phyloP scores from a whole-genome alignment of 768 basidiomycete genomes.

The Boletus coccyginus region DNA sequence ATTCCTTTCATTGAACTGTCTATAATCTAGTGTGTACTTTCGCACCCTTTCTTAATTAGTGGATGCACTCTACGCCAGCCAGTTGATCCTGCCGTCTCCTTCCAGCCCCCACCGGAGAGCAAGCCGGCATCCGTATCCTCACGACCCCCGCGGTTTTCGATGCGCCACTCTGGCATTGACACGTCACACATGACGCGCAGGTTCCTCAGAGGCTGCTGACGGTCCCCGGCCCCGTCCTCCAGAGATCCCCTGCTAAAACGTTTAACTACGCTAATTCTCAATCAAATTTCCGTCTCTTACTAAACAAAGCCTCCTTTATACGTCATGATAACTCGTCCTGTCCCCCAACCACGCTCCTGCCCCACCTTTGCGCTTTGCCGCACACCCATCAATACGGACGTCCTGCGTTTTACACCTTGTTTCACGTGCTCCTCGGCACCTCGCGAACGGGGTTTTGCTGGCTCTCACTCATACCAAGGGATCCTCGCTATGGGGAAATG shows the following conservation, averaged over 20 bases:
- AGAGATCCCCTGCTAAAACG: slow-evolving; percentile 28
- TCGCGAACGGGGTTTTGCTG: slow-evolving; percentile 16
- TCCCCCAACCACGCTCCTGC: slow-evolving; percentile 2
- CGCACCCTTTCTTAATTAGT: background rate
- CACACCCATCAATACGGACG: background rate
- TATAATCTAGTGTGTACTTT: background rate
- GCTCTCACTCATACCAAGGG: slow-evolving; percentile 3
- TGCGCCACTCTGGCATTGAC: background rate
- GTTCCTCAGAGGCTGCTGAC: background rate
- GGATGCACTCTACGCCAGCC: background rate
- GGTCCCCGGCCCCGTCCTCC: slow-evolving; percentile 13
- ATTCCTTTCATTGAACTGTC: background rate
- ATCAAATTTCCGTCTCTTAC: slow-evolving; percentile 26
- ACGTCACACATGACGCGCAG: background rate
- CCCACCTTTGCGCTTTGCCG: slow-evolving; percentile 1
- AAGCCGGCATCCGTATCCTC: background rate
- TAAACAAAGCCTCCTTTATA: slow-evolving; percentile 7
- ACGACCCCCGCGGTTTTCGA: background rate
- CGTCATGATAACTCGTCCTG: slow-evolving; percentile 17
- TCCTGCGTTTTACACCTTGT: slow-evolving; percentile 6
- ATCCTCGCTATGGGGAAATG: slow-evolving; percentile 11
- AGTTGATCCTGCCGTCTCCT: slow-evolving; percentile 4
- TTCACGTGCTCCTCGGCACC: slow-evolving; percentile 27
- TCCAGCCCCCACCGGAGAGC: background rate
- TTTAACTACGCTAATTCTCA: slow-evolving; percentile 32